A percentile compares a stretch with the other conserved stretches of the same genome.
These are phyloP conservation scores for Spathaspora gorwiae DNA, from an alignment of 805 yeast genomes.

Conservation along the genomic window DNA sequence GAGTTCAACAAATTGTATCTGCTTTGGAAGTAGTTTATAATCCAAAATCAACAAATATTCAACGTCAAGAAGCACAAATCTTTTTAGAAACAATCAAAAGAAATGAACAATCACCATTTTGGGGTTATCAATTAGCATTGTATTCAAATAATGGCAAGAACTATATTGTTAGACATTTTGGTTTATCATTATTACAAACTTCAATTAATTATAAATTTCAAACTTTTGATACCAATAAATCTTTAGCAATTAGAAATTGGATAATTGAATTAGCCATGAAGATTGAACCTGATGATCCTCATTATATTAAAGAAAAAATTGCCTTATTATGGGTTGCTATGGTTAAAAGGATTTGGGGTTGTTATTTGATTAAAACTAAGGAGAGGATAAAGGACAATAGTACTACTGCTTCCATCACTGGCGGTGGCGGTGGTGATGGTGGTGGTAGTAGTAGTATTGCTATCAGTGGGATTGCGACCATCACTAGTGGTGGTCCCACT, in stretches of 20 bases:
- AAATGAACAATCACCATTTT: constrained; percentile 79
- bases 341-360: constrained; percentile 91
- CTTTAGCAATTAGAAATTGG: constrained; percentile 75
- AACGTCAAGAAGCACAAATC: constrained; percentile 50
- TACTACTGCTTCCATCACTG: background rate
- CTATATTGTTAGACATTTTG: constrained; percentile 82
- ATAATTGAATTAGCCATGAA: constrained; percentile 69
- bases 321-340: constrained; percentile 89
- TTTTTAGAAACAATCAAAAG: constrained; percentile 74
- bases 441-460: constrained; percentile 1
- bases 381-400: constrained; percentile 2
- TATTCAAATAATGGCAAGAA: constrained; percentile 54
- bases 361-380: constrained; percentile 42
- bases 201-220: constrained; percentile 61
- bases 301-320: constrained; percentile 81
- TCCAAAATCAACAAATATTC: constrained; percentile 55
- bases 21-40: constrained; percentile 76
- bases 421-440: constrained; percentile 4
- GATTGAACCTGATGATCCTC: constrained; percentile 68
- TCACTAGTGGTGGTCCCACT: background rate
- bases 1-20: constrained; percentile 66
- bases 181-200: constrained; percentile 72
- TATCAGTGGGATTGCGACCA: background rate
- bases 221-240: constrained; percentile 49
- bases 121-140: constrained; percentile 85